These are phyloP conservation scores for Globisporangium viniferum DNA, from an alignment of 352 stramenopile genomes.

Conservation along the genomic window DNA sequence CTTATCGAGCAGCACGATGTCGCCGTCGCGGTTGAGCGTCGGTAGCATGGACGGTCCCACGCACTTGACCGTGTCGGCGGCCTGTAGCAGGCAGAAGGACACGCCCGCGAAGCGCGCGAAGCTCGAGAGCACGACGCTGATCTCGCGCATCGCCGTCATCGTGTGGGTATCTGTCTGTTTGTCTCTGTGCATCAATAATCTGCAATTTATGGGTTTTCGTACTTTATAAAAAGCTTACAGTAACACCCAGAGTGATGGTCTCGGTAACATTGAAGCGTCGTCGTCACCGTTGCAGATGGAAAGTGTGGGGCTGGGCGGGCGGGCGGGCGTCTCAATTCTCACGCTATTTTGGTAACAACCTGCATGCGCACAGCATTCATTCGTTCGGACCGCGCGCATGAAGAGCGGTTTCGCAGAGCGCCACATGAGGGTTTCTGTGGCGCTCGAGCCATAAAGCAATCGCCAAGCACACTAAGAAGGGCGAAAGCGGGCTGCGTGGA, in stretches of 20 bases:
- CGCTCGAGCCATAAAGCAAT: neutral
- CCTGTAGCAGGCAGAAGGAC: constrained; percentile 69
- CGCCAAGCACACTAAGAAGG: neutral
- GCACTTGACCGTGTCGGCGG: constrained; percentile 82
- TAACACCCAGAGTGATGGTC: neutral
- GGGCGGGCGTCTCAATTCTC: neutral
- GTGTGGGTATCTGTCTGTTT: neutral
- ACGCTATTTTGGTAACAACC: neutral
- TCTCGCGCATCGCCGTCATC: constrained; percentile 30
- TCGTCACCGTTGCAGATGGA: neutral
- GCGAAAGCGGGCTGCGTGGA: neutral
- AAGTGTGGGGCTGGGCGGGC: neutral
- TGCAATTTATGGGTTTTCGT: neutral
- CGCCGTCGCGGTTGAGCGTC: constrained; percentile 85
- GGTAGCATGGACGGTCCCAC: constrained; percentile 89
- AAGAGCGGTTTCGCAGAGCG: constrained; percentile 3
- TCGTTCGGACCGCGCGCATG: neutral
- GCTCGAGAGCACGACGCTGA: constrained; percentile 50
- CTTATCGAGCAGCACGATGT: constrained; percentile 90
- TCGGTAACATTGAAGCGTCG: neutral
- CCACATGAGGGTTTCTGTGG: neutral
- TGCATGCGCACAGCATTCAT: neutral
- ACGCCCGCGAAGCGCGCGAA: constrained; percentile 75
- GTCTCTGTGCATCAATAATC: neutral
- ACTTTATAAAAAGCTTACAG: neutral